Percentiles rank a stretch among this genome's conserved stretches.
These are phyloP conservation scores for Phytophthora gonapodyides DNA, from an alignment of 352 stramenopile species.

Conservation along the genomic window DNA sequence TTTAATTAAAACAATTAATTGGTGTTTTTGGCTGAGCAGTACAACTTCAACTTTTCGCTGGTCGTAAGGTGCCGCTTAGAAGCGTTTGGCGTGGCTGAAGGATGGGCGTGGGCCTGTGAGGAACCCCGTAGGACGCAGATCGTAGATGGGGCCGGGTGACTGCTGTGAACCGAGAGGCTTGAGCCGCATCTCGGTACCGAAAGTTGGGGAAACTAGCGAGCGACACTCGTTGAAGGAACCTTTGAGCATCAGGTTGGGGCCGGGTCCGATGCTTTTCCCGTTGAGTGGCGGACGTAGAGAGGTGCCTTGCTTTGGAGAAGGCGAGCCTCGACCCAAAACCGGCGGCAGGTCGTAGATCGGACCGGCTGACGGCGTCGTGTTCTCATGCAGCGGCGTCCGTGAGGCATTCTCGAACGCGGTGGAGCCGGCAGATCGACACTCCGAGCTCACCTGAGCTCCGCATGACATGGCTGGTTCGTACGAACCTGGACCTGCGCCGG, in stretches of 20 bases:
- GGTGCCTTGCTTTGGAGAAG: conserved; percentile 66
- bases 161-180: conserved; percentile 28
- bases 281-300: conserved; percentile 57
- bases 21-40: no score
- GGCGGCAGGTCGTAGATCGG: conserved; percentile 77
- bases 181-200: conserved; percentile 68
- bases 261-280: conserved; percentile 58
- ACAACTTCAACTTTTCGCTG: no score
- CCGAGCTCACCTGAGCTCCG: conserved; percentile 60
- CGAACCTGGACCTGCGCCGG: conserved; percentile 68
- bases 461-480: conserved; percentile 68
- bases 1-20: no score
- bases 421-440: conserved; percentile 48
- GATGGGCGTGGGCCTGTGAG: conserved; percentile 51
- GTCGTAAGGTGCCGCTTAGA: conserved; percentile 31
- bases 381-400: conserved; percentile 45
- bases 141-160: conserved; percentile 72
- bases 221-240: conserved; percentile 51
- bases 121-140: conserved; percentile 67
- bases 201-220: conserved; percentile 64
- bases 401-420: conserved; percentile 74
- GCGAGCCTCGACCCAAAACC: conserved; percentile 42
- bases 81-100: conserved; percentile 78
- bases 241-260: conserved; percentile 68
- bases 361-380: conserved; percentile 68